Percentiles rank a stretch among this genome's conserved stretches.
Evolutionary conservation across 2,329 filamentous ascomycete genomes (phyloP).

Genomic region (Beauveria sp.): DNA sequence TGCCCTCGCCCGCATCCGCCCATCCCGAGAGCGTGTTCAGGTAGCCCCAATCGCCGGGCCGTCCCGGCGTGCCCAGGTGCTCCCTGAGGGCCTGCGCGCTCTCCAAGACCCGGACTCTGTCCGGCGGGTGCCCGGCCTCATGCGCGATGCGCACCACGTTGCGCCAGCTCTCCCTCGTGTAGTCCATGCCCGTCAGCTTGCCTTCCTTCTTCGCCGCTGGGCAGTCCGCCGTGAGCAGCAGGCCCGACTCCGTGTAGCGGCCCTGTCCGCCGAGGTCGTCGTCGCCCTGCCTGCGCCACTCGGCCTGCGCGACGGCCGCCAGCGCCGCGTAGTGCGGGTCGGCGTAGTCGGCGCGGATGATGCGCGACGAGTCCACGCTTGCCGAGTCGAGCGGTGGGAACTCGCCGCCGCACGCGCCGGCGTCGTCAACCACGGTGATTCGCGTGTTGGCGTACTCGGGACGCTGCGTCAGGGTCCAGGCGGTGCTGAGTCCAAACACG

Average conservation of each 20-base stretch:
- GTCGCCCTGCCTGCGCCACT: constrained; percentile 56
- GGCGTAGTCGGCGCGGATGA: constrained; percentile 70
- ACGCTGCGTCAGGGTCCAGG: constrained; percentile 60
- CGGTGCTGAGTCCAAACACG: constrained; percentile 53
- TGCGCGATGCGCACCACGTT: constrained; percentile 49
- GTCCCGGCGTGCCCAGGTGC: constrained; percentile 39
- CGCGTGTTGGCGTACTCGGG: constrained; percentile 42
- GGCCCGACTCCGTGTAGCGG: constrained; percentile 62
- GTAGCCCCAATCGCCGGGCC: constrained; percentile 60
- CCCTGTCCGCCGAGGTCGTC: constrained; percentile 52
- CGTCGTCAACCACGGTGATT: constrained; percentile 55
- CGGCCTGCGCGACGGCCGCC: constrained; percentile 59
- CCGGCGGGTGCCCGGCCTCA: constrained; percentile 28
- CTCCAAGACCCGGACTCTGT: constrained; percentile 38
- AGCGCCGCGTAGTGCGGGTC: constrained; percentile 69
- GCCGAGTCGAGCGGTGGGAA: constrained; percentile 54
- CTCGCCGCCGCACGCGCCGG: constrained; percentile 32
- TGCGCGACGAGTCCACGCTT: constrained; percentile 56
- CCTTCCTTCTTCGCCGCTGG: constrained; percentile 20
- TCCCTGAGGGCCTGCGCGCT: constrained; percentile 35
- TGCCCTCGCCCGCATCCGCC: constrained; percentile 67
- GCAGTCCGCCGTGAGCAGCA: constrained; percentile 55
- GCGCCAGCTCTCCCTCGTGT: constrained; percentile 51
- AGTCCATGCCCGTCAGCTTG: constrained; percentile 43
- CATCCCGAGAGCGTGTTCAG: constrained; percentile 69